Evolutionary conservation across 306 rosid genomes (phyloP).

Genomic region (Cucurbita moschata): DNA sequence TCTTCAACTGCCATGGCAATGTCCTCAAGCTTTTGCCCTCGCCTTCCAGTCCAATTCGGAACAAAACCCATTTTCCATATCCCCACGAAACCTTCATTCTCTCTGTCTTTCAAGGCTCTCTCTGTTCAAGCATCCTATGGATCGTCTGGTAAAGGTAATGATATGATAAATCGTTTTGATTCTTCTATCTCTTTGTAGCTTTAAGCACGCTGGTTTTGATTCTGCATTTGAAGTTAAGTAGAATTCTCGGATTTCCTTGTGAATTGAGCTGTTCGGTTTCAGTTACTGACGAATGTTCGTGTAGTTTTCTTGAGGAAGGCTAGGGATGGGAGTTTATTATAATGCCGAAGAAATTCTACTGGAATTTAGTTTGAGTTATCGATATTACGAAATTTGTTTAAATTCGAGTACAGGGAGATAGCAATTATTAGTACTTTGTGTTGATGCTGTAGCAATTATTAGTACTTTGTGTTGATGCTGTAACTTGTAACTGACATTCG

Average conservation of each 20-base stretch:
- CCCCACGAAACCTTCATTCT: constrained; percentile 11
- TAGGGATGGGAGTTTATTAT: neutral
- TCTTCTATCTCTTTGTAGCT: neutral
- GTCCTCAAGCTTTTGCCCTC: constrained; percentile 45
- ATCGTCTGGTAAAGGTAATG: constrained; percentile 26
- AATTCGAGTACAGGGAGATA: neutral
- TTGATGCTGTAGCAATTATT: neutral
- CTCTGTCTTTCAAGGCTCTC: constrained; percentile 22
- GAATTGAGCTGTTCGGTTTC: neutral
- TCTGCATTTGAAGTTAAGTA: neutral
- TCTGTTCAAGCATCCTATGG: constrained; percentile 33
- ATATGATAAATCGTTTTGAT: neutral
- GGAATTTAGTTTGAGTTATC: neutral
- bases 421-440: neutral
- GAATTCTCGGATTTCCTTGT: neutral
- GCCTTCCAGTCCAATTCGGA: constrained; percentile 24
- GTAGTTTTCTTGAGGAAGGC: neutral
- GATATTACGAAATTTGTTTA: neutral
- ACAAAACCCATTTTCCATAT: constrained; percentile 12
- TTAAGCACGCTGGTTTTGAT: neutral
- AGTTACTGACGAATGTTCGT: neutral
- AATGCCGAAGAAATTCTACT: neutral
- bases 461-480: neutral
- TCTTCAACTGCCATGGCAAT: constrained; percentile 45
- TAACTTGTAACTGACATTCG: neutral